Conservation (phyloP, 495 filamentous ascomycete species). For the Penicillium bovifimosum region DNA sequence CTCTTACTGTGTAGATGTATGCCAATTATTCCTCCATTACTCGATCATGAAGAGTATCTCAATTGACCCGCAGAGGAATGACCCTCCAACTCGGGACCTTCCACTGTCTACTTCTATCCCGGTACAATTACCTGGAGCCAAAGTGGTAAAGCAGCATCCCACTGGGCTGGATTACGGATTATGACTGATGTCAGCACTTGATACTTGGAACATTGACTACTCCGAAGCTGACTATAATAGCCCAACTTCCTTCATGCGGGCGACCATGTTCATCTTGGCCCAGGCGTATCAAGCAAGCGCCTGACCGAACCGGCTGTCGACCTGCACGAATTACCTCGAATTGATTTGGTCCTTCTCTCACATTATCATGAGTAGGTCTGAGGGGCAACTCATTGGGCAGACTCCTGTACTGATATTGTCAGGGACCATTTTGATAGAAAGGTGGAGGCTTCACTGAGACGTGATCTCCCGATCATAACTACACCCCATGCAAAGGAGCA, state of each 20-base stretch:
- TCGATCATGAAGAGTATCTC: constrained; percentile 9
- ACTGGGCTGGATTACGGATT: constrained; percentile 55
- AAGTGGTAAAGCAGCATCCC: constrained; percentile 41
- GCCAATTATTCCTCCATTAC: background rate
- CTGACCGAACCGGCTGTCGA: constrained; percentile 56
- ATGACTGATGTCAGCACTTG: constrained; percentile 50
- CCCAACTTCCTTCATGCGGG: constrained; percentile 67
- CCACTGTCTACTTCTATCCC: constrained; percentile 9
- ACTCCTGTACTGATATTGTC: background rate
- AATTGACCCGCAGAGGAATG: background rate
- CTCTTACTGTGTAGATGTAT: too few species aligned
- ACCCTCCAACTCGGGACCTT: constrained; percentile 21
- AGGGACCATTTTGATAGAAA: constrained; percentile 60
- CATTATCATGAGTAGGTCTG: constrained; percentile 55
- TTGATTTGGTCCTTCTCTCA: constrained; percentile 57
- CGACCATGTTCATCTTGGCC: constrained; percentile 63
- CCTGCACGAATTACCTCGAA: constrained; percentile 52
- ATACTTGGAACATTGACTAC: background rate
- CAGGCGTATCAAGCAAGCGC: constrained; percentile 50
- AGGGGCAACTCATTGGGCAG: background rate
- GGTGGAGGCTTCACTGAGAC: constrained; percentile 53
- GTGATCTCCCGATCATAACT: constrained; percentile 58
- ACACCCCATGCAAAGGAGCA: constrained; percentile 57
- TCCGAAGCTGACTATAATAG: constrained; percentile 11
- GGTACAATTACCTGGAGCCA: constrained; percentile 29